Base-by-base conservation (phyloP, 345 rosid genomes). In the Populus deltoides region DNA sequence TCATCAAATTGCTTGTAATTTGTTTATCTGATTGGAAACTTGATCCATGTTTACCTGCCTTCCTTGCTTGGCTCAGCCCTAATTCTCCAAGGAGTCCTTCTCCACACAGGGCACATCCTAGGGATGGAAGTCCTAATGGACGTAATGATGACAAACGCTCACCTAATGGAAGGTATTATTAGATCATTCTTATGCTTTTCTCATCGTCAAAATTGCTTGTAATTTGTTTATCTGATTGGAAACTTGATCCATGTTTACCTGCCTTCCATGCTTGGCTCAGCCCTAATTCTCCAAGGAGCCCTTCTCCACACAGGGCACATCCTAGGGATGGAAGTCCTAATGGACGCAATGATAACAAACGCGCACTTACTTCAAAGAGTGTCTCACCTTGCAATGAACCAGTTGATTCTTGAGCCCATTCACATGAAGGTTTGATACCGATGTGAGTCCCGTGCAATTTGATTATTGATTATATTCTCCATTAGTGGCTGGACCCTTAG, bases 251-350 rank as follows among this genome's bases (percentile, higher is more conserved):
- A 16, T 33, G 16, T 66, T 68, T 72, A 75, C 88, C 88, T 80
- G 87, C 81, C 24, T 91, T 93, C 39, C 93, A 89, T 79, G 80
- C 76, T 79, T 84, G 78, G 63, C 85, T 78, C 66, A 87, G 89
- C 71, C 86, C 73, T 49, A 85, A 85, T 74, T 82, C 90, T 74
- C 75, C 66, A 13, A 81, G 77, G 72, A 82, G 74, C 63, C 71
- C 73, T 68, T 78, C 82, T 67, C 90, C 82, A 73, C 82, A 20
- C 27, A 88, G 66, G 82, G 70, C 63, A 41, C 86, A 85, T 71
- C 81, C 86, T 1, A 57, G 62, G 81, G 83, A 57, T 43, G 73
- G 68, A 55, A 84, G 88, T 63, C 88, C 91, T 68, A 87, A 79
- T 62, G 81, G 86, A 79, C 80, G 70, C 72, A 83, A 79, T 79